Evolutionary conservation across 768 basidiomycete genomes (phyloP), one percentile per base, ranked within the genome.

Genomic region (Cantharellus anzutake): DNA sequence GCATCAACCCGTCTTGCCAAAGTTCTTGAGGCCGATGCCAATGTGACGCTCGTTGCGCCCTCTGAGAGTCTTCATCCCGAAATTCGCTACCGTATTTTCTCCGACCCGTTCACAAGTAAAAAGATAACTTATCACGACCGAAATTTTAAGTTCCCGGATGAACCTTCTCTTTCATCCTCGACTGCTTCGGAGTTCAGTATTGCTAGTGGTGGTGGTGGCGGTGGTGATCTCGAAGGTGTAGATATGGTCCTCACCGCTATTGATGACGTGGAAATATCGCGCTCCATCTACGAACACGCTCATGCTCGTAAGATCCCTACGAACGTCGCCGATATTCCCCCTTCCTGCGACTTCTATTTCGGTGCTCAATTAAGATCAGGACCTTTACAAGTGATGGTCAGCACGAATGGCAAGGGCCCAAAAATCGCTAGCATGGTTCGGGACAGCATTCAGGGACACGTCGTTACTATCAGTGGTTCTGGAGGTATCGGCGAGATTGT

Each of bases 281-380:
- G 78, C 58, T 67, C 75, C n/a, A 92, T 98, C 51, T 84, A 79
- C 66, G 66, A 75, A 4, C 72, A 83, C 65, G 86, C 85, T 65
- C 73, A 90, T 59, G 73, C 76, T 35, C 74, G 70, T 58, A 78
- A 75, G 53, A 84, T 97, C 56, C 90, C 92, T 4, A 84, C 94
- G 59, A 99, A 99, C 70, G 90, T 91, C 62, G 96, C 96, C 42
- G 94, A 99, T 72, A 85, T 97, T 61, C 96, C 96, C 2, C 81
- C 86, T 51, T 79, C 83, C 50, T 99, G 96, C 75, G 94, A 99
- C 71, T 99, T 99, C 68, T 98, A 93, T 75, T 99, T 98, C 72
- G 96, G 96, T 56, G 86, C 89, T 2, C 87, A 90, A 69, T 81
- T 97, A 61, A 83, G 89, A 39, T 78, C 82, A 62, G 93, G 94